A percentile compares a stretch with the other conserved stretches of the same genome.
These are phyloP conservation scores for Rostrohypoxylon terebratum DNA, from an alignment of 495 filamentous ascomycete species.

Conservation along the genomic window DNA sequence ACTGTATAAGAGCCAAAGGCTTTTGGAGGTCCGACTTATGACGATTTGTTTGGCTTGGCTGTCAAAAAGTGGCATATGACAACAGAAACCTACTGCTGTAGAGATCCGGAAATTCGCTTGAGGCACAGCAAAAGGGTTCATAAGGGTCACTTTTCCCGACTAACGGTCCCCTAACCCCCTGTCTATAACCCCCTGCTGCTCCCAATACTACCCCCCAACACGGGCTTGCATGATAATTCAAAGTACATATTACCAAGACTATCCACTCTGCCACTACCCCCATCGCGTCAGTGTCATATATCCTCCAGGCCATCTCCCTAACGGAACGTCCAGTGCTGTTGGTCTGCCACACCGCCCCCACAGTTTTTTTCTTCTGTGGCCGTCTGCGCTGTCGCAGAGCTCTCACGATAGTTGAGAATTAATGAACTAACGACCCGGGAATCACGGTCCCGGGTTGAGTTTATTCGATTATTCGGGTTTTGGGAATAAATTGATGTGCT, in stretches of 20 bases:
- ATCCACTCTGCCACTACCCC: slow-evolving; percentile 45
- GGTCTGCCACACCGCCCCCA: slow-evolving; percentile 45
- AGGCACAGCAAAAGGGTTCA: slow-evolving; percentile 22
- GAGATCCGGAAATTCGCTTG: slow-evolving; percentile 38
- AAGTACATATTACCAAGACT: slow-evolving; percentile 44
- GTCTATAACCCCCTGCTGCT: slow-evolving; percentile 39
- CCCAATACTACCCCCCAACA: slow-evolving; percentile 41
- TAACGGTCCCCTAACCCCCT: slow-evolving; percentile 32
- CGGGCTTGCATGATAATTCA: slow-evolving; percentile 49
- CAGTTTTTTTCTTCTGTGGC: slow-evolving; percentile 38
- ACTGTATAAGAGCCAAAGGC: slow-evolving; percentile 19
- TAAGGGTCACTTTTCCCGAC: slow-evolving; percentile 43
- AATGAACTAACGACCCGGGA: slow-evolving; percentile 34
- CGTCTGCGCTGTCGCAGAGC: slow-evolving; percentile 38
- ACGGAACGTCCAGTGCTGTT: slow-evolving; percentile 28
- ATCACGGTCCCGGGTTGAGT: slow-evolving; percentile 31
- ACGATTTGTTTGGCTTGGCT: slow-evolving; percentile 22
- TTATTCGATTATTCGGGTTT: slow-evolving; percentile 29
- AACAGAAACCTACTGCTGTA: slow-evolving; percentile 20
- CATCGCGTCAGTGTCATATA: slow-evolving; percentile 50
- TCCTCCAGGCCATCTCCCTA: slow-evolving; percentile 46
- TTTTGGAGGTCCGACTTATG: slow-evolving; percentile 12
- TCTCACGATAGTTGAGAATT: slow-evolving; percentile 36
- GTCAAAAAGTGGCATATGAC: slow-evolving; percentile 30
- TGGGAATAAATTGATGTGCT: slow-evolving; percentile 23